These are phyloP conservation scores for Colletotrichum trifolii DNA, from an alignment of 2,329 filamentous ascomycete genomes.

Conservation along the genomic window DNA sequence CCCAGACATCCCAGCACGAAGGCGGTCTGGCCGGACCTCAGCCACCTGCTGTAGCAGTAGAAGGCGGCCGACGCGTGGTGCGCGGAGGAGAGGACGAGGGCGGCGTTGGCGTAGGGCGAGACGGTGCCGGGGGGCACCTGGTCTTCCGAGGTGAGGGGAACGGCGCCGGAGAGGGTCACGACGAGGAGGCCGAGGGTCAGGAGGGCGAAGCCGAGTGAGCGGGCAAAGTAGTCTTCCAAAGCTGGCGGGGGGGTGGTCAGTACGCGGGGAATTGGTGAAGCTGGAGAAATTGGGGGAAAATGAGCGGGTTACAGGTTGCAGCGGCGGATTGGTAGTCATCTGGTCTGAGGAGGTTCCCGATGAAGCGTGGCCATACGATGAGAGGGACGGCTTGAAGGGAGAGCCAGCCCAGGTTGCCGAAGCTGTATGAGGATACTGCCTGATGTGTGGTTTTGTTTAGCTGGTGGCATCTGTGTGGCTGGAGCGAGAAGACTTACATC, in stretches of 20 bases:
- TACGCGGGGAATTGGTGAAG: too few species aligned
- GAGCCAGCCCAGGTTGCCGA: constrained; percentile 64
- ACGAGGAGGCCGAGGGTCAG: constrained; percentile 71
- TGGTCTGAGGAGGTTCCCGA: constrained; percentile 55
- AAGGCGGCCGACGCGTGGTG: constrained; percentile 74
- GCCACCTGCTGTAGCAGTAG: constrained; percentile 76
- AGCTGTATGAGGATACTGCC: constrained; percentile 62
- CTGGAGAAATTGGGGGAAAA: neutral
- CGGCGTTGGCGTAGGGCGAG: constrained; percentile 74
- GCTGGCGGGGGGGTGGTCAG: constrained; percentile 48
- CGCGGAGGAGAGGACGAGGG: constrained; percentile 71
- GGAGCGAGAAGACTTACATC: constrained; percentile 39
- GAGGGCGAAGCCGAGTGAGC: constrained; percentile 75
- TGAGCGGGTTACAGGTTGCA: constrained; percentile 44
- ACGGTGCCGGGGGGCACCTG: constrained; percentile 49
- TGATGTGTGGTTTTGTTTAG: constrained; percentile 39
- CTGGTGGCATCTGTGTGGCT: too few species aligned
- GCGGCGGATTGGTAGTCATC: constrained; percentile 42
- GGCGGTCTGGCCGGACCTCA: constrained; percentile 59
- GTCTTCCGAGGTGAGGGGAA: constrained; percentile 69
- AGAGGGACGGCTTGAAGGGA: constrained; percentile 58
- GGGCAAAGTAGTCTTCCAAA: constrained; percentile 79
- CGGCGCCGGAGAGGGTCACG: constrained; percentile 76
- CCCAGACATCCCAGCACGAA: constrained; percentile 71
- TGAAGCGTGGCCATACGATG: constrained; percentile 59